Evolutionary conservation across 2,329 filamentous ascomycete genomes (phyloP).

Genomic region (Fusarium vanettenii): DNA sequence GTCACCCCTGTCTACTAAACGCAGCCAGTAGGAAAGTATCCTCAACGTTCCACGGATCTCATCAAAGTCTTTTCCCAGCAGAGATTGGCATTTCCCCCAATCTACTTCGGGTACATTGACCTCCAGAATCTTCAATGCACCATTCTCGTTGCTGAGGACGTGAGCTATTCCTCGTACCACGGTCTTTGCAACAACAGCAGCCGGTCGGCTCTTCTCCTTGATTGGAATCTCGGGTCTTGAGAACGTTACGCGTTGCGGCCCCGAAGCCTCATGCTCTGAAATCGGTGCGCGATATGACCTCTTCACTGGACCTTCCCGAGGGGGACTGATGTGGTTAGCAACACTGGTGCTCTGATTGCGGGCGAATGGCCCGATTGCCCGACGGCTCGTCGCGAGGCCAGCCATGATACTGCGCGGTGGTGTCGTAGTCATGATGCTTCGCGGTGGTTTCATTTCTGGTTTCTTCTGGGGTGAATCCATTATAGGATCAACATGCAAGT

Average conservation of each 20-base stretch:
- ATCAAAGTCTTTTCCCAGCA: not conserved
- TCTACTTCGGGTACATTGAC: not conserved
- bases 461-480: not conserved
- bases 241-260: not conserved
- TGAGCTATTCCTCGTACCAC: not conserved
- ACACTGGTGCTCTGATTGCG: not conserved
- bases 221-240: not conserved
- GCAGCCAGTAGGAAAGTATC: not conserved
- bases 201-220: not conserved
- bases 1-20: not conserved
- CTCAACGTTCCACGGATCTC: not conserved
- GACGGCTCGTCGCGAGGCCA: not conserved
- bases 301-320: no score
- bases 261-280: not conserved
- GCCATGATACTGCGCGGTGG: not conserved
- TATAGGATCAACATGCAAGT: not conserved
- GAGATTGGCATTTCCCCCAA: not conserved
- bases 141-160: not conserved
- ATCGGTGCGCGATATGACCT: not conserved
- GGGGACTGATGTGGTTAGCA: not conserved
- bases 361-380: not conserved
- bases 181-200: not conserved
- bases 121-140: not conserved
- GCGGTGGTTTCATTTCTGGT: not conserved
- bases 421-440: not conserved